A percentile compares a stretch with the other conserved stretches of the same genome.
These are phyloP conservation scores for Aspergillus ellipticus DNA, from an alignment of 495 filamentous ascomycete genomes.

Conservation along the genomic window DNA sequence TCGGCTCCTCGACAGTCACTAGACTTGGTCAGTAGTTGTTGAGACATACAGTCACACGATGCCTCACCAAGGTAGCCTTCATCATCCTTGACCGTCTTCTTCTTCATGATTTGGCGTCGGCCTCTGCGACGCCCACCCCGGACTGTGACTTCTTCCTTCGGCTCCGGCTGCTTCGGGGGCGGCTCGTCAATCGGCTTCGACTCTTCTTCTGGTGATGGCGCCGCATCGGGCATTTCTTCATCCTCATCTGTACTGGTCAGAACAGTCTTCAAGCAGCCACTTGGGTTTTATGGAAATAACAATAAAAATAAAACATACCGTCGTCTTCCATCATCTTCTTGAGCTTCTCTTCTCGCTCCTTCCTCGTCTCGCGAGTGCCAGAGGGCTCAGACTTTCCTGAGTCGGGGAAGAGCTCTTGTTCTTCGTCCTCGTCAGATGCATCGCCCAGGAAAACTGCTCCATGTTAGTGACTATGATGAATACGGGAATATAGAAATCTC, in stretches of 20 bases:
- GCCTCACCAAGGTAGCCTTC: constrained; percentile 84
- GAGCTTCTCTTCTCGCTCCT: constrained; percentile 69
- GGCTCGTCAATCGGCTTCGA: constrained; percentile 45
- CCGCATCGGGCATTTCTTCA: constrained; percentile 46
- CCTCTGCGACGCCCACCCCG: constrained; percentile 71
- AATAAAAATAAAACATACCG: constrained; percentile 38
- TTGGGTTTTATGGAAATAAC: not conserved
- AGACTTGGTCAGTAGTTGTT: not conserved
- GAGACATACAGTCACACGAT: constrained; percentile 12
- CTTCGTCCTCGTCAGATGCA: constrained; percentile 74
- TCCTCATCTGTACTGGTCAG: constrained; percentile 8
- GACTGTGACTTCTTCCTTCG: constrained; percentile 44
- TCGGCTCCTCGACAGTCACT: constrained; percentile 86
- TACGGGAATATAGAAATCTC: constrained; percentile 8
- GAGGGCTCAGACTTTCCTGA: constrained; percentile 31
- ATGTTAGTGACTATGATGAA: constrained; percentile 15
- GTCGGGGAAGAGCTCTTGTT: constrained; percentile 57
- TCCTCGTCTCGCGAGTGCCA: constrained; percentile 53
- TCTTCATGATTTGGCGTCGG: constrained; percentile 80
- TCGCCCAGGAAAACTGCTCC: constrained; percentile 42
- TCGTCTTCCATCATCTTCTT: constrained; percentile 86
- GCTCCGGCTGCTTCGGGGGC: constrained; percentile 37
- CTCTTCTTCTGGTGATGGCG: constrained; percentile 43
- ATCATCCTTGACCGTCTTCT: constrained; percentile 84
- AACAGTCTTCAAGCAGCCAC: not conserved